Evolutionary conservation across 768 basidiomycete genomes (phyloP), one percentile per base, ranked within the genome.

Genomic region (Asterophora parasitica): DNA sequence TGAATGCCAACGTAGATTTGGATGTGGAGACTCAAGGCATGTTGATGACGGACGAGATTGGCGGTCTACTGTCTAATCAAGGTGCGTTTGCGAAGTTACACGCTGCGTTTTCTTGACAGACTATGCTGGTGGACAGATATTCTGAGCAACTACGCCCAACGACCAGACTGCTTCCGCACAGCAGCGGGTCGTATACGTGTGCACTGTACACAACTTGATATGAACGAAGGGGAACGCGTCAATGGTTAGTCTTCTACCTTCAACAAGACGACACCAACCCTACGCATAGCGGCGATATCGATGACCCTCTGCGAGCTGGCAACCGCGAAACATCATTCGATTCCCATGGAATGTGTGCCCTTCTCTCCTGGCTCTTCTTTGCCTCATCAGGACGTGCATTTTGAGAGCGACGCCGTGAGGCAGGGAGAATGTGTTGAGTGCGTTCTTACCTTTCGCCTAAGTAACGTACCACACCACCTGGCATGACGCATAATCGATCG

Each of bases 281-380:
- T 19, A 10, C 15, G 19, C 4, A 32, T 46, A 88, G 87, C 79
- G 57, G 83, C 87, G 1, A 85, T 88, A 40, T 74, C 78, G 4
- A 82, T 89, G 81, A 89, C 87, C 2, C 68, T 89, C 33, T 89
- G 87, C 61, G 87, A 89, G 64, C 66, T 88, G n/a, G 77, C 80
- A 15, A 89, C 85, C 1, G 87, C 85, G 15, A 76, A 75, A 44
- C 79, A 83, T 55, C 74, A 84, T 61, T 73, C 83, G 1, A 64
- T 78, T 13, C 87, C 87, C 3, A 65, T 86, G 55, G 87, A 88
- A 67, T 88, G 87, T 50, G 58, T 55, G 6, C 50, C 65, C 0
- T 76, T 75, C 58, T 56, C 61, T 28, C 27, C 49, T 15, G 60
- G 59, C 10, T 49, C 46, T 27, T 49, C 17, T 32, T 19, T 42